These are phyloP conservation scores for Viola odorata DNA, from an alignment of 345 rosid species.

Conservation along the genomic window DNA sequence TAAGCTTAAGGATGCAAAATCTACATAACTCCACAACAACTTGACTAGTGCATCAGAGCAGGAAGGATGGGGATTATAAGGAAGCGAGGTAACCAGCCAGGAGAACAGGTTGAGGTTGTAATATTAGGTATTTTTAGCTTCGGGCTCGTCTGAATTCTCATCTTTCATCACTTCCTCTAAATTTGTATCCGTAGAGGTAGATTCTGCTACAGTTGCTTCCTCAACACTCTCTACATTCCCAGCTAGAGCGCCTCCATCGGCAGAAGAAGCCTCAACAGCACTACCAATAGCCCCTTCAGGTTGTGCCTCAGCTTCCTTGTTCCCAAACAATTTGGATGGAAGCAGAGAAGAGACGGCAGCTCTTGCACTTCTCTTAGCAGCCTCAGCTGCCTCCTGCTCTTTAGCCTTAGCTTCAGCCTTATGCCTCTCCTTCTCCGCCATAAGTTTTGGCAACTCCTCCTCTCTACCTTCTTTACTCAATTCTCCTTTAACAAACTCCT, in stretches of 20 bases:
- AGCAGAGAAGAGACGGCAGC: constrained; percentile 47
- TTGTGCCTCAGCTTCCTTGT: constrained; percentile 36
- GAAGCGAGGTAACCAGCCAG: too few relatives aligned
- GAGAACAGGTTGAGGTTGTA: too few relatives aligned
- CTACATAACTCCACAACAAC: too few relatives aligned
- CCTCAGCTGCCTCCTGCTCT: constrained; percentile 69
- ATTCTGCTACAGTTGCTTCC: constrained; percentile 23
- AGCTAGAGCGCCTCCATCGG: constrained; percentile 14
- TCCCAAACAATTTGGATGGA: constrained; percentile 40
- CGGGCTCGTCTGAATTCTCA: too few relatives aligned
- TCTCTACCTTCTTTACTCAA: constrained; percentile 71
- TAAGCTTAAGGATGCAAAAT: too few relatives aligned
- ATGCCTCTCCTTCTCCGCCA: constrained; percentile 74
- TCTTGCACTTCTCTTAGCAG: constrained; percentile 57
- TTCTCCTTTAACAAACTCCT: constrained; percentile 67
- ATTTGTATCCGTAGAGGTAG: constrained; percentile 13
- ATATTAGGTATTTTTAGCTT: too few relatives aligned
- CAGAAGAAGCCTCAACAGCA: constrained; percentile 18
- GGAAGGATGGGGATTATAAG: too few relatives aligned
- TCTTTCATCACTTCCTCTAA: background rate
- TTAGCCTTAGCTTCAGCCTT: constrained; percentile 88
- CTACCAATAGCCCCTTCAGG: constrained; percentile 10
- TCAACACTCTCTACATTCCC: constrained; percentile 25
- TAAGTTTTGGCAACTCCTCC: constrained; percentile 63
- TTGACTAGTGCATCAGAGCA: too few relatives aligned